phyloP scores from a whole-genome alignment of 768 basidiomycete species.

The Nidularia pulvinata region DNA sequence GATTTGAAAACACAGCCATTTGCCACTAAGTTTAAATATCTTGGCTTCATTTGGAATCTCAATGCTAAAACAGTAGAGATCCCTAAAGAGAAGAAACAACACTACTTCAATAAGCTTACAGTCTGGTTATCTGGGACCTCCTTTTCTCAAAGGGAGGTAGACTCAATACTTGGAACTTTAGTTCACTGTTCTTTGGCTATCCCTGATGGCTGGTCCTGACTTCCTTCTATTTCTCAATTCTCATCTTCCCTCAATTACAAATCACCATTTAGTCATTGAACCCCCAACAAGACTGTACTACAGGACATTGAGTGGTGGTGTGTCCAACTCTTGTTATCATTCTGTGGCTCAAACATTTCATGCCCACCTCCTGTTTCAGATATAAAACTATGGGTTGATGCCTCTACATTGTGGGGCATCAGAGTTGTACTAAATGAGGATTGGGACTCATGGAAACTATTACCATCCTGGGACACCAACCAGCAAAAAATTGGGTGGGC shows the following conservation, averaged over 20 bases:
- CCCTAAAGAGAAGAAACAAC: conserved; percentile 21
- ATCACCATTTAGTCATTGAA: conserved; percentile 8
- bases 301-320: conserved; percentile 25
- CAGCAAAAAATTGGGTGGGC: too few relatives aligned
- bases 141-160: conserved; percentile 12
- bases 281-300: conserved; percentile 8
- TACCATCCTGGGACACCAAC: too few relatives aligned
- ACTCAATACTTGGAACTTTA: conserved; percentile 27
- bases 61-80: conserved; percentile 20
- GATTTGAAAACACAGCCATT: too few relatives aligned
- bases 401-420: too few relatives aligned
- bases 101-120: conserved; percentile 20
- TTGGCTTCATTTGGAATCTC: conserved; percentile 9
- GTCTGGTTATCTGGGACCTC: conserved; percentile 8
- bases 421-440: too few relatives aligned
- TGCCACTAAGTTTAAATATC: too few relatives aligned
- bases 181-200: conserved; percentile 30
- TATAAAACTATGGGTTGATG: too few relatives aligned
- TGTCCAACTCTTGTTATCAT: background rate
- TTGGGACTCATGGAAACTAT: too few relatives aligned
- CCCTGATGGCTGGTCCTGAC: conserved; percentile 17
- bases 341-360: too few relatives aligned
- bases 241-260: conserved; percentile 12
- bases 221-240: too few relatives aligned
- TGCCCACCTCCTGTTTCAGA: too few relatives aligned